Conservation (phyloP, 345 rosid genomes). For the Garcia nutans region DNA sequence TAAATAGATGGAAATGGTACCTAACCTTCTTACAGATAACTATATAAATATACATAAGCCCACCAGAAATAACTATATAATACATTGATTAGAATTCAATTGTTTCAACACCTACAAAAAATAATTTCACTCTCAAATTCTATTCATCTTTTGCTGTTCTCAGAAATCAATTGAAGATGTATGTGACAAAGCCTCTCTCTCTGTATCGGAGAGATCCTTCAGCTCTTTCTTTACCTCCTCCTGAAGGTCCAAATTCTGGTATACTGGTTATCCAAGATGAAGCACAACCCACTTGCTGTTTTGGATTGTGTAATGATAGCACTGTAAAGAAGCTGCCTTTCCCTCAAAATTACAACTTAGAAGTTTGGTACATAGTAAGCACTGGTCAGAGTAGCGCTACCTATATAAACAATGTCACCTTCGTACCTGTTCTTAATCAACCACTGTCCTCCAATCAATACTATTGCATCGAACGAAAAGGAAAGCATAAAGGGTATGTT, state of each 20-base stretch:
- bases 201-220: slow-evolving; percentile 23
- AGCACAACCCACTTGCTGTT: slow-evolving; percentile 44
- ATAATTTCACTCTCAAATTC: background rate
- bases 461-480: slow-evolving; percentile 14
- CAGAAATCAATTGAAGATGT: slow-evolving; percentile 14
- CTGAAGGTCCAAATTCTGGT: slow-evolving; percentile 63
- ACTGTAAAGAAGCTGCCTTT: slow-evolving; percentile 42
- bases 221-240: slow-evolving; percentile 36
- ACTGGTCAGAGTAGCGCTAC: too few relatives aligned
- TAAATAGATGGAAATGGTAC: too few relatives aligned
- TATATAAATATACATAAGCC: too few relatives aligned
- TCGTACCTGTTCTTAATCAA: slow-evolving; percentile 51
- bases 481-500: slow-evolving; percentile 19
- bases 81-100: too few relatives aligned
- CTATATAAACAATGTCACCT: slow-evolving; percentile 27
- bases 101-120: too few relatives aligned
- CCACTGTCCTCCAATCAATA: slow-evolving; percentile 49
- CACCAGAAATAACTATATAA: too few relatives aligned
- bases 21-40: too few relatives aligned
- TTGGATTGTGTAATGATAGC: slow-evolving; percentile 35
- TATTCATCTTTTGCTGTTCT: too few relatives aligned
- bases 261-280: slow-evolving; percentile 57
- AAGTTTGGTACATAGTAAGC: background rate
- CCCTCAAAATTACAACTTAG: slow-evolving; percentile 53
- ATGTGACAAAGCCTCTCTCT: slow-evolving; percentile 29